Evolutionary conservation across 2,329 filamentous ascomycete species (phyloP), one percentile per base, ranked within the genome.

Genomic region (Pseudocercospora pini-densiflorae): DNA sequence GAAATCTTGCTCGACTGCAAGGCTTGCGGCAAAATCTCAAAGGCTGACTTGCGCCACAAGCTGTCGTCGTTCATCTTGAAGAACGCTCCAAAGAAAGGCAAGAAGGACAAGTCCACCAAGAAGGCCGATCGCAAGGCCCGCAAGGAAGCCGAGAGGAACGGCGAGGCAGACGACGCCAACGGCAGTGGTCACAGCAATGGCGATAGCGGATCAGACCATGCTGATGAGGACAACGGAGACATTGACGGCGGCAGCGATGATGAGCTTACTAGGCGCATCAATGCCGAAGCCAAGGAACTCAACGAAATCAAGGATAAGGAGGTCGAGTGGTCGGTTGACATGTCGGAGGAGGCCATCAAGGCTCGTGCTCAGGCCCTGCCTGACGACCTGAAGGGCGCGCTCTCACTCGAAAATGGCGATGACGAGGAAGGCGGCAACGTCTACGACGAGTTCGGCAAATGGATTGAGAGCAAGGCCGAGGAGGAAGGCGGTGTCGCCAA

Each of bases 61-160:
- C 90, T 99, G 72, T 96, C 92, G 81, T 92, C 92, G 70, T 99
- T 97, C 86, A 97, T 99, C 79, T 84, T 98, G 79, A 98, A 98
- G 88, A 96, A 95, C 79, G 90, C 93, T 80, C 90, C 92, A 75
- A 97, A 97, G 85, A 93, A 93, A 81, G 88, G 88, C 76, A 97
- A 97, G 88, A 97, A 97, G 83, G 93, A 97, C 86, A 98, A 97
- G 87, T 91, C 93, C 63, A 92, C 92, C 81, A 96, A 95, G 85
- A 95, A 95, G 80, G 91, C 92, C 77, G 83, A 84, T 62, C 93
- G 93, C 79, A 93, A 91, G 81, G 93, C 94, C 73, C 94, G 93
- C 84, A 91, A 93, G 81, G 89, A 88, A 76, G 87, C 86, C 68
- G 83, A 84, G 71, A 81, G 83, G 72, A 81, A 84, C 66, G 83